phyloP scores from a whole-genome alignment of 805 yeast genomes.

The Hanseniaspora osmophila region DNA sequence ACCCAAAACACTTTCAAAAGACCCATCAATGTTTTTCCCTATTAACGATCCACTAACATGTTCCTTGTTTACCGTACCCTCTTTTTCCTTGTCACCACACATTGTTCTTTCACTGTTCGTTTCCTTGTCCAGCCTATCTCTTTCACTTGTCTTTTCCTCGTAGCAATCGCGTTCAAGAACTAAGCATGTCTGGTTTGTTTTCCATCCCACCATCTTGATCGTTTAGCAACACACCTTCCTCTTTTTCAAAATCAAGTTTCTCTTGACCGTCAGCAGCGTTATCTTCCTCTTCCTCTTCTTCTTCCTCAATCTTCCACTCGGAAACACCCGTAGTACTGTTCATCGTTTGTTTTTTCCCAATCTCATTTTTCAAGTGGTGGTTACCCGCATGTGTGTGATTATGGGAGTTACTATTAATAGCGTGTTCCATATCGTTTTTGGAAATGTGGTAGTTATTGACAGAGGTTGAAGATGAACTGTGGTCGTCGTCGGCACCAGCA shows the following conservation, averaged over 20 bases:
- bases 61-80: neutral
- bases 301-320: constrained; percentile 7
- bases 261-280: no score
- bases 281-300: constrained; percentile 11
- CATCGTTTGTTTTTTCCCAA: no score
- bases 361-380: neutral
- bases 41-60: neutral
- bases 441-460: constrained; percentile 18
- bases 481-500: neutral
- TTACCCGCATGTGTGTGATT: neutral
- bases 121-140: neutral
- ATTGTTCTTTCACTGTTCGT: neutral
- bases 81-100: neutral
- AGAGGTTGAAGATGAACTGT: constrained; percentile 7
- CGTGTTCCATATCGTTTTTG: constrained; percentile 16
- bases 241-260: neutral
- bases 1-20: neutral
- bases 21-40: neutral
- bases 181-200: constrained; percentile 1
- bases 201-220: constrained; percentile 14
- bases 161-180: neutral
- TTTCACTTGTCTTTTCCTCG: neutral
- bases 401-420: constrained; percentile 6
- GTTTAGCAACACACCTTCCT: constrained; percentile 11
- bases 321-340: no score